A percentile compares a stretch with the other conserved stretches of the same genome.
These are phyloP conservation scores for Pezicula neosporulosa DNA, from an alignment of 2,329 filamentous ascomycete genomes.

Conservation along the genomic window DNA sequence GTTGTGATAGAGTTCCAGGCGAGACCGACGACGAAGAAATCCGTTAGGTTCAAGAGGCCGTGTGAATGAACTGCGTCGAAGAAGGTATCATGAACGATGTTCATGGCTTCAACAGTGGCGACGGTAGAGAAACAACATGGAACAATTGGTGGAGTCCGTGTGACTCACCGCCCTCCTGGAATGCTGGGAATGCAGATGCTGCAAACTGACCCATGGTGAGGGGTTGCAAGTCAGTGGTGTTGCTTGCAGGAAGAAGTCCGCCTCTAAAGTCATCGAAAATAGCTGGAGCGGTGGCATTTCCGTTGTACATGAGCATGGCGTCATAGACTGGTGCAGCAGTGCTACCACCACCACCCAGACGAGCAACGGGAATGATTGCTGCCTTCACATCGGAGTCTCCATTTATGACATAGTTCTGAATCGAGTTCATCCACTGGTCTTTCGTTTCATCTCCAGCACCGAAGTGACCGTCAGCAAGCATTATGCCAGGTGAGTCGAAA, in stretches of 20 bases:
- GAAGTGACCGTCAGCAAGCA: slow-evolving; percentile 3
- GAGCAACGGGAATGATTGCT: slow-evolving; percentile 10
- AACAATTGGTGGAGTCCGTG: slow-evolving; percentile 11
- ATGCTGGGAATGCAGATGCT: slow-evolving; percentile 5
- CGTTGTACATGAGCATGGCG: slow-evolving; percentile 12
- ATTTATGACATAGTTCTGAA: slow-evolving; percentile 10
- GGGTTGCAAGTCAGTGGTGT: slow-evolving; percentile 3
- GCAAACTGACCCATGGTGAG: slow-evolving; percentile 9
- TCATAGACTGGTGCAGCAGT: slow-evolving; percentile 7
- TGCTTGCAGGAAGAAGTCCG: slow-evolving; percentile 8
- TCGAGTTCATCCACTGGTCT: slow-evolving; percentile 5
- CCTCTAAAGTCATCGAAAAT: slow-evolving; percentile 14
- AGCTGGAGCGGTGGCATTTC: slow-evolving; percentile 4
- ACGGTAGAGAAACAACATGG: slow-evolving; percentile 7
- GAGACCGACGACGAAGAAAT: slow-evolving; percentile 9
- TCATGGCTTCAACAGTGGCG: slow-evolving; percentile 11
- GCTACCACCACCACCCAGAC: slow-evolving; percentile 2
- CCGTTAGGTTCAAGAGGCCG: slow-evolving; percentile 1
- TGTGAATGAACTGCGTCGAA: slow-evolving; percentile 8
- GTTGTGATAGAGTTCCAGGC: slow-evolving; percentile 12
- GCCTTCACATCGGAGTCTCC: slow-evolving; percentile 10
- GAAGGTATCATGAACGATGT: slow-evolving; percentile 15
- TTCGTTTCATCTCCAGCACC: slow-evolving; percentile 8
- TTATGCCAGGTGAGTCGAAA: slow-evolving; percentile 9
- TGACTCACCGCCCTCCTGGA: slow-evolving; percentile 6